Evolutionary conservation across 331 rosid genomes (phyloP).

Genomic region (Arachis monticola): DNA sequence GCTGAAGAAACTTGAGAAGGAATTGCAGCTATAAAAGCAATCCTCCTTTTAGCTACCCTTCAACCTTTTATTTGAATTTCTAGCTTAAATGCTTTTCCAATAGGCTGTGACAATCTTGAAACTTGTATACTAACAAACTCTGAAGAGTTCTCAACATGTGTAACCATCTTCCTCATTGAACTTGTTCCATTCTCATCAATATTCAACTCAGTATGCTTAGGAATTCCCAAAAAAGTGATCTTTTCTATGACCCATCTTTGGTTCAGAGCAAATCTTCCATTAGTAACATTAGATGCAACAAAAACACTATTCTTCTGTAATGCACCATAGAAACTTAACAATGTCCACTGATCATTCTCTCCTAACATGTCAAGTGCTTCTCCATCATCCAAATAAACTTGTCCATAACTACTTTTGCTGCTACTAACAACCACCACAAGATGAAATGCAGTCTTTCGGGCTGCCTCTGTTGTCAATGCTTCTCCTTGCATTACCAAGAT

Average conservation of each 20-base stretch:
- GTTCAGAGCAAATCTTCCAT: constrained; percentile 61
- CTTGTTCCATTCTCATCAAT: constrained; percentile 40
- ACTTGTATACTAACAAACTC: constrained; percentile 49
- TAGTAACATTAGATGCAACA: constrained; percentile 63
- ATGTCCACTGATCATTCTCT: constrained; percentile 58
- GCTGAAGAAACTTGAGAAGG: not conserved
- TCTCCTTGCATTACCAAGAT: constrained; percentile 79
- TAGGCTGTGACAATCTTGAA: constrained; percentile 53
- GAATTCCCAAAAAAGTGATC: constrained; percentile 66
- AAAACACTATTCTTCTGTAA: constrained; percentile 25
- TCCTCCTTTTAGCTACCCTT: not conserved
- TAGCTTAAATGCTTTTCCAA: constrained; percentile 65
- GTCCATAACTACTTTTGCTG: constrained; percentile 51
- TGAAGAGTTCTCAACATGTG: constrained; percentile 37
- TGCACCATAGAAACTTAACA: constrained; percentile 52
- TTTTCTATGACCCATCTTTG: constrained; percentile 64
- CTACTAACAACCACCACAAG: constrained; percentile 60
- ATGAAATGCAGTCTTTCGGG: constrained; percentile 66
- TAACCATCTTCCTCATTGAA: constrained; percentile 33
- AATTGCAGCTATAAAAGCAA: not conserved
- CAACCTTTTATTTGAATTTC: constrained; percentile 38
- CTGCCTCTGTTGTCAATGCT: constrained; percentile 70
- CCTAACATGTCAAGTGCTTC: constrained; percentile 61
- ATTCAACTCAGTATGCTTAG: constrained; percentile 41
- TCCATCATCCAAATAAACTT: constrained; percentile 85